Conservation (phyloP, 192 early-diverging fungal genomes). For the Obelidium mucronatum region DNA sequence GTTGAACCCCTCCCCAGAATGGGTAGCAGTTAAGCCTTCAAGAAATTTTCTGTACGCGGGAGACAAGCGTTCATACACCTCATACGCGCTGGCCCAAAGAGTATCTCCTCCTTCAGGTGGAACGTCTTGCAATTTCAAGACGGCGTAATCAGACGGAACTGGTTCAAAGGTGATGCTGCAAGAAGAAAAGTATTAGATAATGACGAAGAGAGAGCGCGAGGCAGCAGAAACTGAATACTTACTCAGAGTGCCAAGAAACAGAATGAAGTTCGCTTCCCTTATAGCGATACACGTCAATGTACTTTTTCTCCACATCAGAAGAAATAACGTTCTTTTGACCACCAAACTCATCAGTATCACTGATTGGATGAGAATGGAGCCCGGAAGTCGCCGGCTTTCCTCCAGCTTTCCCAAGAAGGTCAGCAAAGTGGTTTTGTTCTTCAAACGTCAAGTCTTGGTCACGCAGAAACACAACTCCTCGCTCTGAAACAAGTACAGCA, state of each 20-base stretch:
- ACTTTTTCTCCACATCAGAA: constrained; percentile 16
- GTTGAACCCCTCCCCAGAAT: constrained; percentile 44
- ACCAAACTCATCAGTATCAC: constrained; percentile 17
- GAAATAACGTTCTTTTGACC: constrained; percentile 18
- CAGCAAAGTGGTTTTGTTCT: constrained; percentile 57
- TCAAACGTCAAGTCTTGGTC: constrained; percentile 59
- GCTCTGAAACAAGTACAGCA: constrained; percentile 66
- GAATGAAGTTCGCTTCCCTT: constrained; percentile 12
- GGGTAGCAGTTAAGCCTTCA: constrained; percentile 66
- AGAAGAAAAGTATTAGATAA: background rate
- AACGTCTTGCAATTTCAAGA: constrained; percentile 25
- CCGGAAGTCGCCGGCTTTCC: constrained; percentile 22
- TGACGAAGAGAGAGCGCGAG: background rate
- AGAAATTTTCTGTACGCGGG: constrained; percentile 60
- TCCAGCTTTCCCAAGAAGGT: constrained; percentile 2
- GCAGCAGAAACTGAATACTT: no score
- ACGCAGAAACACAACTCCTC: constrained; percentile 77
- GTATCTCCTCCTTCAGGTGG: constrained; percentile 40
- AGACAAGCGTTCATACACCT: constrained; percentile 49
- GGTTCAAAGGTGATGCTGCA: constrained; percentile 33
- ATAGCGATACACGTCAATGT: background rate
- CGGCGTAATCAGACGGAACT: constrained; percentile 29
- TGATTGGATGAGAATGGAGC: constrained; percentile 26
- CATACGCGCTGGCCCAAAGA: constrained; percentile 29
- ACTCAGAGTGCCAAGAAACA: constrained; percentile 30